A percentile compares a stretch with the other conserved stretches of the same genome.
Evolutionary conservation across 768 basidiomycete genomes (phyloP).

Genomic region (Suillus decipiens): DNA sequence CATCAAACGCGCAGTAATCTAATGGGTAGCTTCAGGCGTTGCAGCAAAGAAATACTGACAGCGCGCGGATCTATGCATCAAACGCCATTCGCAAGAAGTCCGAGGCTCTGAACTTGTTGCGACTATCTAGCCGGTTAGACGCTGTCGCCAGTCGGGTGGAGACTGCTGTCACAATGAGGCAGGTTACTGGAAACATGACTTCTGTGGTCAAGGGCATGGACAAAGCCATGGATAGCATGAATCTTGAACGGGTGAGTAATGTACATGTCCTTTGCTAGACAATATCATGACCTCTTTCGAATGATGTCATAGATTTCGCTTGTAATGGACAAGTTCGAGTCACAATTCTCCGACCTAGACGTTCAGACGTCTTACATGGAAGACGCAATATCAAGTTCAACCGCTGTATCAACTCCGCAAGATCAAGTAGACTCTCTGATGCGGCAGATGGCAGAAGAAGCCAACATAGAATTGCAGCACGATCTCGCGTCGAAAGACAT

Average conservation of each 20-base stretch:
- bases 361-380: slow-evolving; percentile 99
- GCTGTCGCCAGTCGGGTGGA: slow-evolving; percentile 97
- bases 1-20: neutral
- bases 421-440: slow-evolving; percentile 94
- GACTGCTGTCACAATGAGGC: slow-evolving; percentile 97
- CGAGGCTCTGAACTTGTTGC: slow-evolving; percentile 87
- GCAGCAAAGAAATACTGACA: slow-evolving; percentile 94
- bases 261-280: neutral
- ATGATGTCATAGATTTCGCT: slow-evolving; percentile 73
- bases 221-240: slow-evolving; percentile 99
- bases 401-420: slow-evolving; percentile 91
- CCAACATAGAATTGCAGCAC: slow-evolving; percentile 92
- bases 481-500: slow-evolving; percentile 74
- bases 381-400: slow-evolving; percentile 91
- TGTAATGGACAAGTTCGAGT: slow-evolving; percentile 99
- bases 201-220: slow-evolving; percentile 98
- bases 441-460: slow-evolving; percentile 95
- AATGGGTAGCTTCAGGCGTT: slow-evolving; percentile 63
- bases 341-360: slow-evolving; percentile 94
- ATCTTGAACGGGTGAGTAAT: slow-evolving; percentile 83
- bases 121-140: slow-evolving; percentile 90
- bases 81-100: slow-evolving; percentile 99
- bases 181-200: slow-evolving; percentile 96
- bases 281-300: neutral
- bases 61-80: slow-evolving; percentile 96